Percentiles rank a stretch among this genome's conserved stretches.
Conservation (phyloP, 23 red algal species). For the Gracilaria gracilis region DNA sequence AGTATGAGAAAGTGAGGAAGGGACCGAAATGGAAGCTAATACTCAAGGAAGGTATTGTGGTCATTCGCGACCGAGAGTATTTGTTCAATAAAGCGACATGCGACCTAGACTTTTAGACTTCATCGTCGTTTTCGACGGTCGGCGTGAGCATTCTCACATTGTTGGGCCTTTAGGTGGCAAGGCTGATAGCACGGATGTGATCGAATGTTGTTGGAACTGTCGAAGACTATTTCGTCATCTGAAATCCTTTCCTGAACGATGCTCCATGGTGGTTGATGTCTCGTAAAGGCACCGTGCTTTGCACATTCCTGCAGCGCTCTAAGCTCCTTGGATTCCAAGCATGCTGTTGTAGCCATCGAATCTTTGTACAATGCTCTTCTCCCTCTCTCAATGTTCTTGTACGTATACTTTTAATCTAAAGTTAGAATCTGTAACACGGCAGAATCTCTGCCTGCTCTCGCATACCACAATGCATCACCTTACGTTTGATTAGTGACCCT, state of each 20-base stretch:
- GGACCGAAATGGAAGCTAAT: conserved; percentile 86
- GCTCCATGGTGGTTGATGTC: background rate
- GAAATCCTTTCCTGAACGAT: background rate
- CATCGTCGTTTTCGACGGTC: background rate
- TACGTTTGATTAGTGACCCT: too few relatives aligned
- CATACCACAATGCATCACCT: too few relatives aligned
- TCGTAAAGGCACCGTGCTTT: background rate
- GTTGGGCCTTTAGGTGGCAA: background rate
- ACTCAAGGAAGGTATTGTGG: conserved; percentile 79
- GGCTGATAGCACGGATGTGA: background rate
- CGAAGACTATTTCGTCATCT: background rate
- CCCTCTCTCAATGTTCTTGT: background rate
- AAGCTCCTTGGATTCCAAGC: background rate
- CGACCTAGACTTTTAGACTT: conserved; percentile 74
- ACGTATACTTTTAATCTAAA: too few relatives aligned
- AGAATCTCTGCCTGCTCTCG: too few relatives aligned
- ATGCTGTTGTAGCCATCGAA: too few relatives aligned
- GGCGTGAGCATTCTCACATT: background rate
- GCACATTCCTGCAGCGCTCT: background rate
- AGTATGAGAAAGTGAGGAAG: conserved; percentile 78
- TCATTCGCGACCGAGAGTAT: conserved; percentile 77
- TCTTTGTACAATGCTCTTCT: too few relatives aligned
- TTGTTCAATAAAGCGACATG: conserved; percentile 82
- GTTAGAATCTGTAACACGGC: too few relatives aligned
- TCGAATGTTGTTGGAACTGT: background rate